A percentile compares a stretch with the other conserved stretches of the same genome.
Conservation (phyloP, 805 yeast genomes). For the Tetrapisispora pingtungensis region DNA sequence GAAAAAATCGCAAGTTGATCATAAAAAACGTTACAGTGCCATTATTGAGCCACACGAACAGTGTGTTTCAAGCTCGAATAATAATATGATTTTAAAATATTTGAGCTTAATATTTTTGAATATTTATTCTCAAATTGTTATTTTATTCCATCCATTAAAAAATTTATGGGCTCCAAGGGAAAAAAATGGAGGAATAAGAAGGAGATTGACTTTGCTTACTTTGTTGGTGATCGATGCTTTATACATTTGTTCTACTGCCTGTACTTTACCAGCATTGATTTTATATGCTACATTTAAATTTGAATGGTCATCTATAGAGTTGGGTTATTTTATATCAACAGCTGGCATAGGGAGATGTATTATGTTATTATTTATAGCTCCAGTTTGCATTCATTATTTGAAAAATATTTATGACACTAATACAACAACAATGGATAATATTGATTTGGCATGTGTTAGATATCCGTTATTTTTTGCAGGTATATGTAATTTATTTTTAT, state of each 20-base stretch:
- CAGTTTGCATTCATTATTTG: slow-evolving; percentile 35
- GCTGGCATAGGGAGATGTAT: slow-evolving; percentile 41
- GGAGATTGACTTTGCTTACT: slow-evolving; percentile 39
- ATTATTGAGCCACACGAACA: slow-evolving; percentile 1
- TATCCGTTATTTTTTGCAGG: slow-evolving; percentile 30
- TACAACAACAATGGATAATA: slow-evolving; percentile 39
- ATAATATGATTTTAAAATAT: not conserved
- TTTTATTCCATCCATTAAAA: slow-evolving; percentile 39
- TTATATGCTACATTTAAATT: slow-evolving; percentile 46
- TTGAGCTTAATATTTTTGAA: not conserved
- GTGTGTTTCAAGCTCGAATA: not conserved
- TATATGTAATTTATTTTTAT: slow-evolving; percentile 29
- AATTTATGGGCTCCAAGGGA: slow-evolving; percentile 39
- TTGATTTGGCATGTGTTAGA: slow-evolving; percentile 36
- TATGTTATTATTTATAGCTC: slow-evolving; percentile 42
- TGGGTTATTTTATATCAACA: slow-evolving; percentile 48
- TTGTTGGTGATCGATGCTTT: slow-evolving; percentile 41
- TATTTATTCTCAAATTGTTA: slow-evolving; percentile 8
- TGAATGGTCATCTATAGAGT: slow-evolving; percentile 42
- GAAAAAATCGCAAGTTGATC: slow-evolving; percentile 31
- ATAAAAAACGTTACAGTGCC: not conserved
- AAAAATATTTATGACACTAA: slow-evolving; percentile 29
- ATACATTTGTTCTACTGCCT: slow-evolving; percentile 28
- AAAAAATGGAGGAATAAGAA: slow-evolving; percentile 22
- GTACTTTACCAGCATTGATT: slow-evolving; percentile 32